Base-by-base conservation (phyloP, 1,139 yeast species). In the Groenewaldozyma auringiensis region DNA sequence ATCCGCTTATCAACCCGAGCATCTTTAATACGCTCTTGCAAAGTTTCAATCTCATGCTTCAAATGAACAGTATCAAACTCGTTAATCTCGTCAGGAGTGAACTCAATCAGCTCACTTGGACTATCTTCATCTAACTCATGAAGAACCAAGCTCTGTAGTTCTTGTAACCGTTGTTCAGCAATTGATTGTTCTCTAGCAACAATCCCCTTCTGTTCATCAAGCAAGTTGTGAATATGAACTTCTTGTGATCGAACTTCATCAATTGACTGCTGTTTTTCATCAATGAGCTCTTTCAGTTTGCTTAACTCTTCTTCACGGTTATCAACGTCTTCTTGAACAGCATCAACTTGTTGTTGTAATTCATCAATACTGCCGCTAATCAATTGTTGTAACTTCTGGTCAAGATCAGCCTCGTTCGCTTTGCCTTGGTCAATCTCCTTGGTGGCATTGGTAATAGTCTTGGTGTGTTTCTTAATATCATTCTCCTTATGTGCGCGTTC, bases 1-100 rank as follows among this genome's bases (percentile, higher is more conserved):
- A 86, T 76, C 49, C 83, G 89, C 50, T 83, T 72, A 61, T 92
- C 94, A 6, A 83, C 80, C 50, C 74, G 75, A 8, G 81, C 77
- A 32, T 72, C 72, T 14, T 74, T 74, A 59, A 85, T 70, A 47
- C 74, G 75, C 8, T 69, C 72, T 52, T 85, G 83, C 34, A 85
- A 63, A 18, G 67, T 69, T 4, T 68, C 74, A 37, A 87, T 75
- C 42, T 79, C 79, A 0, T 63, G 61, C 47, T 75, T 74, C 13
- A 86, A 65, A 2, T 60, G 64, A 3, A 72, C 78, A 41, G 75
- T 59, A 60, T 85, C 74, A 29, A 82, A 53, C 0, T 62, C 64
- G 1, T 67, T 65, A 2, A 87, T 59, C 51, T 83, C 83, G 22
- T 76, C 83, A 2, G 72, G 75, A 1, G 75, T 59, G 16, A 79